Conservation (phyloP, 805 yeast genomes). For the Kazachstania psychrophila region DNA sequence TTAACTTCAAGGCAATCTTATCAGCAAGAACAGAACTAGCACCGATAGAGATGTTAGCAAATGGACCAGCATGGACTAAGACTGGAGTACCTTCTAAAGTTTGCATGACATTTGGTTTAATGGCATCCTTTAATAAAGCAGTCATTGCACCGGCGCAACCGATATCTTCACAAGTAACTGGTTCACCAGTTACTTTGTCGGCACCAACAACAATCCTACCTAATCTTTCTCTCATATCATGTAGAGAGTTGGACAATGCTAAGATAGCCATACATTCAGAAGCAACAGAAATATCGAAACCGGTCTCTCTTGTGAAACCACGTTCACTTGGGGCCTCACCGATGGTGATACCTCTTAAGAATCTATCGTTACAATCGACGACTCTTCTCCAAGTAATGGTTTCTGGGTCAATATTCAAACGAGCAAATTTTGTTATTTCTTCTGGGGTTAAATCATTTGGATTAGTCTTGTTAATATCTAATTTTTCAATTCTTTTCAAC, state of each 20-base stretch:
- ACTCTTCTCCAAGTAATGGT: conserved; percentile 77
- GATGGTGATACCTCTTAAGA: conserved; percentile 65
- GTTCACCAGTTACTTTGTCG: conserved; percentile 50
- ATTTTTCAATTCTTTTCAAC: conserved; percentile 55
- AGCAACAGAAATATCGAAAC: conserved; percentile 79
- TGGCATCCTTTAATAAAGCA: conserved; percentile 71
- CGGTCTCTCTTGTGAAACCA: conserved; percentile 62
- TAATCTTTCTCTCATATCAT: conserved; percentile 64
- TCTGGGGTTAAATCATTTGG: conserved; percentile 66
- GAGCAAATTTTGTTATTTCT: conserved; percentile 54
- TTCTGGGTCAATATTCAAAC: conserved; percentile 69
- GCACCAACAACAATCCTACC: conserved; percentile 71
- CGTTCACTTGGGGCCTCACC: conserved; percentile 79
- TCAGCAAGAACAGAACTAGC: conserved; percentile 80
- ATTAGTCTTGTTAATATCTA: conserved; percentile 59
- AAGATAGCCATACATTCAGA: conserved; percentile 80
- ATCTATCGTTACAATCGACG: conserved; percentile 76
- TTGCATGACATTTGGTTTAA: conserved; percentile 81
- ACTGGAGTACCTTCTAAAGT: conserved; percentile 85
- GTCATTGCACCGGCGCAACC: conserved; percentile 84
- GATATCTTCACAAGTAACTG: conserved; percentile 74
- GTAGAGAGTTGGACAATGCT: conserved; percentile 60
- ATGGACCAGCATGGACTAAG: conserved; percentile 81
- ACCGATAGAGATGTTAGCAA: conserved; percentile 81
- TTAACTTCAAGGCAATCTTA: conserved; percentile 68